phyloP scores from a whole-genome alignment of 2,329 filamentous ascomycete genomes.

The Trichoderma asperellum region DNA sequence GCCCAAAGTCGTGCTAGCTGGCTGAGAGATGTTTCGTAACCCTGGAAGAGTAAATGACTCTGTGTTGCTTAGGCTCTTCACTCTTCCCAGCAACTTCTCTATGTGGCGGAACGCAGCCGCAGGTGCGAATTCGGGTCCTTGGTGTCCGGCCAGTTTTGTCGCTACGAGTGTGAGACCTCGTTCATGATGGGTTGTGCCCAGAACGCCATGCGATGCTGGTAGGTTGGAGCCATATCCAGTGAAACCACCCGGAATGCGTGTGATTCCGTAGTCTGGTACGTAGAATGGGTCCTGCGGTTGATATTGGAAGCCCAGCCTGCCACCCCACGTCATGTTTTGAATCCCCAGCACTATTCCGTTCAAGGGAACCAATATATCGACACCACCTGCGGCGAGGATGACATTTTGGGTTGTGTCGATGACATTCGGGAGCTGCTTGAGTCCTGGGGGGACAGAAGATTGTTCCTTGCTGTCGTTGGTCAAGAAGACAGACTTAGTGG shows the following conservation, averaged over 20 bases:
- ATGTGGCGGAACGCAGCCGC: slow-evolving; percentile 71
- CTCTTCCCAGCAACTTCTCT: slow-evolving; percentile 74
- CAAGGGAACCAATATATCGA: slow-evolving; percentile 69
- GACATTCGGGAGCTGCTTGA: slow-evolving; percentile 66
- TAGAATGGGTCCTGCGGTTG: slow-evolving; percentile 66
- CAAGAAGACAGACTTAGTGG: slow-evolving; percentile 24
- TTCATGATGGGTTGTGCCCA: slow-evolving; percentile 74
- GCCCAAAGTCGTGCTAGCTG: slow-evolving; percentile 33
- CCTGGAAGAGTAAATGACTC: slow-evolving; percentile 42
- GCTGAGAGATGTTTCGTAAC: slow-evolving; percentile 32
- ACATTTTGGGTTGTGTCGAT: slow-evolving; percentile 75
- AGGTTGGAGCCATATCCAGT: slow-evolving; percentile 44
- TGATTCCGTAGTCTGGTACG: slow-evolving; percentile 65
- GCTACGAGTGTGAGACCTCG: slow-evolving; percentile 73
- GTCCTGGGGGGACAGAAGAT: slow-evolving; percentile 49
- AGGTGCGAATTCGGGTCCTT: slow-evolving; percentile 70
- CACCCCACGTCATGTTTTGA: slow-evolving; percentile 84
- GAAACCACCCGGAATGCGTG: no score
- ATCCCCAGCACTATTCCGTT: slow-evolving; percentile 73
- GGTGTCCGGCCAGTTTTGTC: slow-evolving; percentile 68
- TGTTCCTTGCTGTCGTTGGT: slow-evolving; percentile 41
- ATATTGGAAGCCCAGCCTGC: slow-evolving; percentile 70
- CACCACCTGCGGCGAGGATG: slow-evolving; percentile 71
- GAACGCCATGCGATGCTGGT: slow-evolving; percentile 65
- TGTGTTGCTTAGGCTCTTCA: slow-evolving; percentile 56